Evolutionary conservation across 1,284 basidiomycete species (phyloP).

Genomic region (Ganoderma multipileum): DNA sequence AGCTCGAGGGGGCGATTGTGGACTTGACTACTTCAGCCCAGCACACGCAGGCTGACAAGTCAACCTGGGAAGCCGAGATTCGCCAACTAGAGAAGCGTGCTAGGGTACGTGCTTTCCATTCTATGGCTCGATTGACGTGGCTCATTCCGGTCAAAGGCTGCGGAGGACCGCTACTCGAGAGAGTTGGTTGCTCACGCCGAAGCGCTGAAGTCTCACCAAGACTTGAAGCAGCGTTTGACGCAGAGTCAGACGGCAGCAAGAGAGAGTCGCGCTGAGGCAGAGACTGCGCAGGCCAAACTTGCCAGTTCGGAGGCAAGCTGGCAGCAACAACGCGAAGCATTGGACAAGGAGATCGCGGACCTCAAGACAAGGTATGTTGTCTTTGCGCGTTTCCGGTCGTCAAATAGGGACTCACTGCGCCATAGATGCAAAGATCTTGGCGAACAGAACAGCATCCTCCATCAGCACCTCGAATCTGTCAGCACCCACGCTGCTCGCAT

Average conservation of each 20-base stretch:
- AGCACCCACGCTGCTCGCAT: constrained; percentile 83
- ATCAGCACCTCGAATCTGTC: constrained; percentile 87
- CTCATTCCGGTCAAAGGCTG: constrained; percentile 52
- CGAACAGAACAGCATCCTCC: constrained; percentile 81
- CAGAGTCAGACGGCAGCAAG: constrained; percentile 57
- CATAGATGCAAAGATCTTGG: constrained; percentile 76
- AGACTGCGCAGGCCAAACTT: constrained; percentile 80
- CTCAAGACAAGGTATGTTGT: constrained; percentile 66
- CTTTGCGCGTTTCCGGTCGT: background rate
- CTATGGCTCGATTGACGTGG: background rate
- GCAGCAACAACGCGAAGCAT: constrained; percentile 76
- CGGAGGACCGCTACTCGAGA: constrained; percentile 81
- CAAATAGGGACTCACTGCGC: background rate
- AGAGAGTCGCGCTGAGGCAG: constrained; percentile 63
- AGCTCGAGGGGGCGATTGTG: constrained; percentile 78
- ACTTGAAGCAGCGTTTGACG: constrained; percentile 68
- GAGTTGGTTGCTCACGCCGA: constrained; percentile 88
- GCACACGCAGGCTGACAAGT: constrained; percentile 67
- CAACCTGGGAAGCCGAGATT: constrained; percentile 68
- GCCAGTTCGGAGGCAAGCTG: constrained; percentile 77
- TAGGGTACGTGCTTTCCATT: constrained; percentile 50
- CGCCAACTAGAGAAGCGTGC: constrained; percentile 72
- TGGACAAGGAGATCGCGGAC: constrained; percentile 81
- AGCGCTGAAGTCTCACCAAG: constrained; percentile 75
- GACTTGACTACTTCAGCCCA: constrained; percentile 77